These are phyloP conservation scores for Trichophaea hybrida DNA, from an alignment of 2,329 filamentous ascomycete species.

Conservation along the genomic window DNA sequence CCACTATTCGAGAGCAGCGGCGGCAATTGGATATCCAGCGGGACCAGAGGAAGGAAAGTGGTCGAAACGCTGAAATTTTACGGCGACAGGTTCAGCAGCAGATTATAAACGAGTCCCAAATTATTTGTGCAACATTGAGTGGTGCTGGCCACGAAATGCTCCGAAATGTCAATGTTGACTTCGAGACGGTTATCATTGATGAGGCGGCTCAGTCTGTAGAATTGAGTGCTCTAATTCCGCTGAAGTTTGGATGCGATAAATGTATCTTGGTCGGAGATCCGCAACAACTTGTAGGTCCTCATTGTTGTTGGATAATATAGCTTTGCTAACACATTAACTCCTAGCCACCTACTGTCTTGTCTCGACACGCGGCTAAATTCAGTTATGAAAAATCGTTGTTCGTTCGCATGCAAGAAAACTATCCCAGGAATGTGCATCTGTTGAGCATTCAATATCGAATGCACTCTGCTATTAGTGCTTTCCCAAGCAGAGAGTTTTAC, in stretches of 20 bases:
- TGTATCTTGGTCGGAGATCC: conserved; percentile 96
- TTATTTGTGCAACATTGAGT: conserved; percentile 88
- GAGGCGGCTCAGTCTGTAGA: conserved; percentile 98
- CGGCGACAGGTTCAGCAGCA: conserved; percentile 76
- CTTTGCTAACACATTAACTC: neutral
- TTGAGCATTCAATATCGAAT: conserved; percentile 98
- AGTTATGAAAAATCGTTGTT: conserved; percentile 97
- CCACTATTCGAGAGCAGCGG: conserved; percentile 52
- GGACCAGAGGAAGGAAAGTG: conserved; percentile 67
- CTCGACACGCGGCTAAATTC: conserved; percentile 77
- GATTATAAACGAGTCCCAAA: conserved; percentile 77
- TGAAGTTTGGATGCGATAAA: conserved; percentile 94
- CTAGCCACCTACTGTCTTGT: conserved; percentile 76
- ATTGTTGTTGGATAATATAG: neutral
- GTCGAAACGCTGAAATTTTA: conserved; percentile 73
- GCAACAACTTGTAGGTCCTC: conserved; percentile 52
- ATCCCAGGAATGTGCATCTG: conserved; percentile 74
- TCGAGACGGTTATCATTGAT: conserved; percentile 96
- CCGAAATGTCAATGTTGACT: conserved; percentile 83
- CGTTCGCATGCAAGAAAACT: conserved; percentile 92
- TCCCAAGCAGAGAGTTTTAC: conserved; percentile 86
- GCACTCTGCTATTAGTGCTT: conserved; percentile 90
- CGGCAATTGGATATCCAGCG: conserved; percentile 75
- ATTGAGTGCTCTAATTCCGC: conserved; percentile 83
- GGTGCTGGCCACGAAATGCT: conserved; percentile 97